Evolutionary conservation across 768 basidiomycete genomes (phyloP).

Genomic region (Epithele typhae): DNA sequence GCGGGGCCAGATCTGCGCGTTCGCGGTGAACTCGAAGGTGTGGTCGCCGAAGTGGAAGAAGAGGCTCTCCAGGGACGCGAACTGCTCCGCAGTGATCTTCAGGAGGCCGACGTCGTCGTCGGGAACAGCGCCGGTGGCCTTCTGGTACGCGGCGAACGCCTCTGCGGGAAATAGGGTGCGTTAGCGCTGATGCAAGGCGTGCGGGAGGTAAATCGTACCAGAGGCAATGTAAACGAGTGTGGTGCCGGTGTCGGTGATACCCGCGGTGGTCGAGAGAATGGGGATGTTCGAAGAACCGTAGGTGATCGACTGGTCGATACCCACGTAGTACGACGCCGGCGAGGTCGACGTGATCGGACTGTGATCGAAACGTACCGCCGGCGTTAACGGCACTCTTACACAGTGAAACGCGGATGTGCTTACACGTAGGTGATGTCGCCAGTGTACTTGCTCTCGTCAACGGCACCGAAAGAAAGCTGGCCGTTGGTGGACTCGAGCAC

Average conservation of each 20-base stretch:
- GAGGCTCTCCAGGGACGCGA: conserved; percentile 17
- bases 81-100: conserved; percentile 17
- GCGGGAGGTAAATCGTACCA: conserved; percentile 7
- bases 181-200: too few species aligned
- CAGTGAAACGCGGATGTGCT: neutral
- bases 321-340: conserved; percentile 31
- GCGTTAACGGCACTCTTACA: too few species aligned
- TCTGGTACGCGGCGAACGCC: conserved; percentile 22
- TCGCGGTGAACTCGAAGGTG: conserved; percentile 24
- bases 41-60: conserved; percentile 24
- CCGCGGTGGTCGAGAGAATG: conserved; percentile 26
- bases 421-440: conserved; percentile 27
- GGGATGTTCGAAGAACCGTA: conserved; percentile 23
- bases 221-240: conserved; percentile 30
- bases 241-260: conserved; percentile 37
- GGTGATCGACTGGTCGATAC: conserved; percentile 31
- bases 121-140: conserved; percentile 20
- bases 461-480: conserved; percentile 34
- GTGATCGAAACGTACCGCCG: neutral
- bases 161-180: conserved; percentile 5
- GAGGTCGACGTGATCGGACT: conserved; percentile 29
- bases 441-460: conserved; percentile 29
- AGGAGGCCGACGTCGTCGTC: conserved; percentile 23
- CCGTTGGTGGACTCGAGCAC: conserved; percentile 26
- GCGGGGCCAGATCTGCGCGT: conserved; percentile 30